Conservation (phyloP, 495 filamentous ascomycete species). For the Letharia lupina region DNA sequence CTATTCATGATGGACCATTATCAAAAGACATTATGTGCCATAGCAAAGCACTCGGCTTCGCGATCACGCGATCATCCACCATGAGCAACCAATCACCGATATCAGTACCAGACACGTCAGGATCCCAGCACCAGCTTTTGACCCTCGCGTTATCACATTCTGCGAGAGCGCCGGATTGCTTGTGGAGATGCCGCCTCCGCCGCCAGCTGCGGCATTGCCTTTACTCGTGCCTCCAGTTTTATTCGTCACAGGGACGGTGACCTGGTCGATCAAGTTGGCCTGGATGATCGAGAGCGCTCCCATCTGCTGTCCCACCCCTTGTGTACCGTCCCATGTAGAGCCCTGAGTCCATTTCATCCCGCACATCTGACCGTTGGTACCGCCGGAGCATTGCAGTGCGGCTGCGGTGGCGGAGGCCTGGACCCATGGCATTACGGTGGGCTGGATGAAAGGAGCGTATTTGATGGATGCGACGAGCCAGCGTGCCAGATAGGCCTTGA, state of each 20-base stretch:
- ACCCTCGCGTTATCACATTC: slow-evolving; percentile 38
- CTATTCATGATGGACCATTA: slow-evolving; percentile 10
- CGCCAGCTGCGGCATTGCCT: slow-evolving; percentile 65
- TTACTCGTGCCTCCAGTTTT: slow-evolving; percentile 65
- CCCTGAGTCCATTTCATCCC: slow-evolving; percentile 55
- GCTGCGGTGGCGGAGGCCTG: slow-evolving; percentile 59
- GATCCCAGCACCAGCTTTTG: slow-evolving; percentile 54
- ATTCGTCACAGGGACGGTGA: slow-evolving; percentile 50
- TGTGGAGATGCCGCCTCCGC: slow-evolving; percentile 31
- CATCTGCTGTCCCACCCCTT: slow-evolving; percentile 66
- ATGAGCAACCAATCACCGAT: slow-evolving; percentile 34
- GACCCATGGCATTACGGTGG: slow-evolving; percentile 57
- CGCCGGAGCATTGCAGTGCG: slow-evolving; percentile 59
- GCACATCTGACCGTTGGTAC: slow-evolving; percentile 45
- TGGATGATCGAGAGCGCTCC: slow-evolving; percentile 60
- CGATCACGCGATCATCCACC: slow-evolving; percentile 35
- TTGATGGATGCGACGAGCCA: slow-evolving; percentile 69
- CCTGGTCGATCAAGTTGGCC: slow-evolving; percentile 45
- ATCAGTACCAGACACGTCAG: slow-evolving; percentile 43
- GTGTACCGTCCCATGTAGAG: slow-evolving; percentile 43
- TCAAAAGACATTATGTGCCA: slow-evolving; percentile 14
- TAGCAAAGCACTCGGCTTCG: not conserved
- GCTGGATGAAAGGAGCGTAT: slow-evolving; percentile 58
- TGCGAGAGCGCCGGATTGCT: slow-evolving; percentile 18
- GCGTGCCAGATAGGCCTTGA: slow-evolving; percentile 78